Base-by-base conservation (phyloP, 2,329 filamentous ascomycete species). In the Diaporthe citri region DNA sequence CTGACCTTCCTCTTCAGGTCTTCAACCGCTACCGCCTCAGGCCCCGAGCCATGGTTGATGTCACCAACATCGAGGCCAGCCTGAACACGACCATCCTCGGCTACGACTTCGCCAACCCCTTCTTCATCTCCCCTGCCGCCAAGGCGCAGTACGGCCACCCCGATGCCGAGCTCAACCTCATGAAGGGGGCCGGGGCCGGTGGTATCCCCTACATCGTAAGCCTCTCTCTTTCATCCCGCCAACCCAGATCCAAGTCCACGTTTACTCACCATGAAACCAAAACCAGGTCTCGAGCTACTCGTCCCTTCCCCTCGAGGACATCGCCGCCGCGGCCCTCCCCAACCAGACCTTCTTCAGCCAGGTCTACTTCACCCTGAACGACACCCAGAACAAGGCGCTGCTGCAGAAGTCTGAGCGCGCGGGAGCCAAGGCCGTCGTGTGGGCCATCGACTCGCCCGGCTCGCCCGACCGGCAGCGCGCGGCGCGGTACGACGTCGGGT, bases 71-170 rank as follows among this genome's bases (percentile, higher is more conserved):
- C 59, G 84, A 86, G 76, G 77, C 73, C 39, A 84, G 84, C 22
- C 79, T 88, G 66, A 79, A 76, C 22, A 89, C 88, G 7, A 88
- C 84, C 25, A 87, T 90, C 71, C 82, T 90, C 46, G 88, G 88
- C 43, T 82, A 88, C 82, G 87, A 89, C 81, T 88, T 89, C 80
- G 87, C 85, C 0, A 84, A 85, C 0, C 88, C 88, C n/a, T 87
- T 90, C 82, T 90, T 87, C 82, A 90, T 90, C 79, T 84, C 84
- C 74, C 88, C 88, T 6, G 86, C 85, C 13, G 87, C 88, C 36
- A 83, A 83, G 8, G 88, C 82, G 25, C 85, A 81, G 39, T 85
- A 86, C 71, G 88, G 80, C 10, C 83, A 90, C 76, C 79, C 82
- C 0, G 83, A 86, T 13, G 88, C 82, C 31, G 88, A 90, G 81